A percentile compares a stretch with the other conserved stretches of the same genome.
phyloP scores from a whole-genome alignment of 1,284 basidiomycete genomes.

The Anthracocystis panici-leucophaei region DNA sequence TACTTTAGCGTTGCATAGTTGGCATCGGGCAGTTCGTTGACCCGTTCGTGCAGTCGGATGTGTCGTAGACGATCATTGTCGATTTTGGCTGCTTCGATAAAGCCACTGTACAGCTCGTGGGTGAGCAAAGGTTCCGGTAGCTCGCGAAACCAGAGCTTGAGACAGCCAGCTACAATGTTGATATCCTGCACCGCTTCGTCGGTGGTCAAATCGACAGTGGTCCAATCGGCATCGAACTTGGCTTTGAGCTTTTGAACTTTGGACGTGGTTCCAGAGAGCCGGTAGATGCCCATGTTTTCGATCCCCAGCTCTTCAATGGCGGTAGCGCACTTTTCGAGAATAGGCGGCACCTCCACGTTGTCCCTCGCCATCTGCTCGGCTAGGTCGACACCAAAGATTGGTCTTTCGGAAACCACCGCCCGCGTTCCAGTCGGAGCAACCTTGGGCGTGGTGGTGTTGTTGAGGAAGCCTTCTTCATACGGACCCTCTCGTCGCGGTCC shows the following conservation, averaged over 20 bases:
- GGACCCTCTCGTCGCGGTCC: constrained; percentile 70
- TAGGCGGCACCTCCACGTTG: constrained; percentile 85
- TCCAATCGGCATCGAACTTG: constrained; percentile 77
- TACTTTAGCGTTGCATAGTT: constrained; percentile 98
- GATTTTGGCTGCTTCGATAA: constrained; percentile 94
- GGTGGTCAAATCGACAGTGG: constrained; percentile 59
- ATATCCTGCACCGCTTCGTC: constrained; percentile 79
- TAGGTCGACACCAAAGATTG: constrained; percentile 85
- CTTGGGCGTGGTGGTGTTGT: constrained; percentile 10
- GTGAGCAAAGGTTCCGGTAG: constrained; percentile 94
- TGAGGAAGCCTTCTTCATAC: constrained; percentile 69
- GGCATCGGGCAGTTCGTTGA: constrained; percentile 96
- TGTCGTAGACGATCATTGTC: constrained; percentile 77
- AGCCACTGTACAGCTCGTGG: constrained; percentile 83
- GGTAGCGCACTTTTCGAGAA: constrained; percentile 88
- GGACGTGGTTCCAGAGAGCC: constrained; percentile 89
- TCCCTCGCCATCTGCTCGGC: constrained; percentile 91
- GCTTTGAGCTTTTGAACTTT: constrained; percentile 87
- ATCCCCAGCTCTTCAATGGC: constrained; percentile 84
- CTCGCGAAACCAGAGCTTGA: constrained; percentile 97
- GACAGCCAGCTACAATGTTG: constrained; percentile 90
- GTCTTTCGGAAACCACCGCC: constrained; percentile 70
- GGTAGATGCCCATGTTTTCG: constrained; percentile 88
- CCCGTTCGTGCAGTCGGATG: constrained; percentile 93
- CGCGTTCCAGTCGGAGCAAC: neutral